Evolutionary conservation across 1,139 yeast species (phyloP).

Genomic region (Kurtzmaniella quercitrusa): DNA sequence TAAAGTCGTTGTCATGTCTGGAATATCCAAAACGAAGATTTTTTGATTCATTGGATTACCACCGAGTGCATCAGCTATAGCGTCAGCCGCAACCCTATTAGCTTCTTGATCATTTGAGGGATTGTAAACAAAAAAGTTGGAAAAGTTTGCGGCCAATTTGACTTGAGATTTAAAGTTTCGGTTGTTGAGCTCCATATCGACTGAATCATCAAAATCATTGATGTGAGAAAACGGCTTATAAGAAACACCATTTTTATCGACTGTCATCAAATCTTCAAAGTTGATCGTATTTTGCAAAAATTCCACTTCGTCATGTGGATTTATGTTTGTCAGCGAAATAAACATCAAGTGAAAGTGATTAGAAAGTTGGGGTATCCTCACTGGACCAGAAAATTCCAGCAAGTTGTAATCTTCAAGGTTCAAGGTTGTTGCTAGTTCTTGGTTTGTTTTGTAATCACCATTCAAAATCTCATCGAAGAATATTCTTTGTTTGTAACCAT

Average conservation of each 20-base stretch:
- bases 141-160: slow-evolving; percentile 29
- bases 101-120: slow-evolving; percentile 16
- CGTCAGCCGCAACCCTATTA: slow-evolving; percentile 11
- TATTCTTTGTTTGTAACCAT: slow-evolving; percentile 24
- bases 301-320: slow-evolving; percentile 8
- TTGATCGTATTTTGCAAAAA: slow-evolving; percentile 19
- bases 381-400: slow-evolving; percentile 1
- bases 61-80: slow-evolving; percentile 15
- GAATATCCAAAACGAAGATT: slow-evolving; percentile 5
- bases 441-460: slow-evolving; percentile 8
- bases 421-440: slow-evolving; percentile 6
- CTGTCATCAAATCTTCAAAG: slow-evolving; percentile 19
- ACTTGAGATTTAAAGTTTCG: slow-evolving; percentile 30
- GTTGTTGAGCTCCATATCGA: slow-evolving; percentile 20
- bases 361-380: slow-evolving; percentile 5
- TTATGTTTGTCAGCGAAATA: slow-evolving; percentile 8
- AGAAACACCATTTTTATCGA: slow-evolving; percentile 6
- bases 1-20: slow-evolving; percentile 1
- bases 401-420: slow-evolving; percentile 4
- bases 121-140: slow-evolving; percentile 33
- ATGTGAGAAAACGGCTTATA: slow-evolving; percentile 7
- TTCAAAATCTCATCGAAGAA: slow-evolving; percentile 17
- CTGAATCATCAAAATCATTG: slow-evolving; percentile 2
- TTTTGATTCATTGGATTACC: slow-evolving; percentile 13
- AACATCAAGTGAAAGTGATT: slow-evolving; percentile 19